A percentile compares a stretch with the other conserved stretches of the same genome.
Evolutionary conservation across 176 grass and related monocot species (phyloP).

Genomic region (Eragrostis curvula): DNA sequence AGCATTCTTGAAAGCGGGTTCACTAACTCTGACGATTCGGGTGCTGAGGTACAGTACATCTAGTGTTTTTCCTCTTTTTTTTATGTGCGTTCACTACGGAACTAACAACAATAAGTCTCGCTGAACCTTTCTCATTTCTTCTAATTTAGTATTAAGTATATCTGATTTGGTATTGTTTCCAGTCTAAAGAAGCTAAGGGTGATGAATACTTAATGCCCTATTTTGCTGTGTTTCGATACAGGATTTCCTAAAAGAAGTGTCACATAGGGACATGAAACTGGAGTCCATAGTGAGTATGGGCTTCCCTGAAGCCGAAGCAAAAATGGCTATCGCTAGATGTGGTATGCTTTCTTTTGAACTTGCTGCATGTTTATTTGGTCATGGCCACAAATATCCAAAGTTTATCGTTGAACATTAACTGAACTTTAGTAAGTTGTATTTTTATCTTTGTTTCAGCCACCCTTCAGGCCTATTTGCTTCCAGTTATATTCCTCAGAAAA

Average conservation of each 20-base stretch:
- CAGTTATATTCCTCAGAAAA: no score
- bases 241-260: slow-evolving; percentile 70
- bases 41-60: slow-evolving; percentile 52
- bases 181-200: background rate
- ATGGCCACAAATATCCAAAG: background rate
- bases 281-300: slow-evolving; percentile 67
- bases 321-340: slow-evolving; percentile 74
- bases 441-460: no score
- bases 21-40: slow-evolving; percentile 47
- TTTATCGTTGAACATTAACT: no score
- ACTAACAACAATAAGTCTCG: background rate
- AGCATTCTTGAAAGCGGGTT: slow-evolving; percentile 30
- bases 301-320: slow-evolving; percentile 61
- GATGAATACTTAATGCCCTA: background rate
- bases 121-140: no score
- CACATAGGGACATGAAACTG: slow-evolving; percentile 59
- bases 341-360: slow-evolving; percentile 58
- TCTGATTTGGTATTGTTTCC: background rate
- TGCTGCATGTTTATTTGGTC: background rate
- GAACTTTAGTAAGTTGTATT: no score
- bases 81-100: background rate
- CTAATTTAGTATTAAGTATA: no score
- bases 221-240: slow-evolving; percentile 41
- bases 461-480: no score
- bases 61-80: background rate